These are phyloP conservation scores for Suillus americanus DNA, from an alignment of 768 basidiomycete species.

Conservation along the genomic window DNA sequence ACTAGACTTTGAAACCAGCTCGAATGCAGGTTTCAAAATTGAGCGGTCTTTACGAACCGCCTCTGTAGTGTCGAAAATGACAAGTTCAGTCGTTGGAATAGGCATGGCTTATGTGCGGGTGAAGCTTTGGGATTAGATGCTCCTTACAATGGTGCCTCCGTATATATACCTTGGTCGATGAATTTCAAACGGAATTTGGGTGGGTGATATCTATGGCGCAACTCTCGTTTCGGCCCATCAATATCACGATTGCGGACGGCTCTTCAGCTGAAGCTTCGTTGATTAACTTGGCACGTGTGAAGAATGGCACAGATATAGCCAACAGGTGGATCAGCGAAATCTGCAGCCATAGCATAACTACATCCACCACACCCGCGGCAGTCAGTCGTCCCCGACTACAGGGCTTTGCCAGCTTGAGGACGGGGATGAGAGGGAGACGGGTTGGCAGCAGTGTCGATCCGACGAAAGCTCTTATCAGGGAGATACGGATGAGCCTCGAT, in stretches of 20 bases:
- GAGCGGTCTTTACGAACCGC: conserved; percentile 9
- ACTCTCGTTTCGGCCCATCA: too few species aligned
- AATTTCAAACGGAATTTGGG: neutral
- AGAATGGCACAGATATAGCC: neutral
- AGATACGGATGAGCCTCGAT: neutral
- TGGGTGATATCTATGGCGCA: neutral
- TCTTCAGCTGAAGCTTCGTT: too few species aligned
- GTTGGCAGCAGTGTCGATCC: neutral
- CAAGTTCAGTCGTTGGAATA: conserved; percentile 21
- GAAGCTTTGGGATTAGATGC: neutral
- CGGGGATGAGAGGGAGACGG: neutral
- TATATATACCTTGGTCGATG: neutral
- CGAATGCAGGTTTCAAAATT: conserved; percentile 6
- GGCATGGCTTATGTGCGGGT: conserved; percentile 5
- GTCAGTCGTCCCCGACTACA: neutral
- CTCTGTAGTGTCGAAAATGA: conserved; percentile 19
- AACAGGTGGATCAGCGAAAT: neutral
- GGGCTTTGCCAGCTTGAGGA: neutral
- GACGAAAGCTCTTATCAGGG: neutral
- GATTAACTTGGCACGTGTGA: neutral
- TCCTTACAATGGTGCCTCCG: neutral
- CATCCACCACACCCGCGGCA: neutral
- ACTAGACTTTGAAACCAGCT: conserved; percentile 10
- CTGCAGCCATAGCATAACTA: neutral
- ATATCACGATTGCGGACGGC: too few species aligned